Evolutionary conservation across 257 asterid genomes (phyloP).

Genomic region (Osmanthus fragrans): DNA sequence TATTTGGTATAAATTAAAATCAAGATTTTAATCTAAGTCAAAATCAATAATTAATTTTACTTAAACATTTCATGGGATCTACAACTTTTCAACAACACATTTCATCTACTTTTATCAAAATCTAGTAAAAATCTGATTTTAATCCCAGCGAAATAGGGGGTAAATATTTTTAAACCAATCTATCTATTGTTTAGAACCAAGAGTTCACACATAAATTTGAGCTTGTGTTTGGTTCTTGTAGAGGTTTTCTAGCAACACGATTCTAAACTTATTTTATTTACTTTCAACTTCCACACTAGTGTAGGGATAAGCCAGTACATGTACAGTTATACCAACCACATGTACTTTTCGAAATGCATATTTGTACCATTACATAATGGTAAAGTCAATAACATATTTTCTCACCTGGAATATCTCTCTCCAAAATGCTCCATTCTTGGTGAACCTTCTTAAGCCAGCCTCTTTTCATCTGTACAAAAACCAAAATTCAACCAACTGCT

Average conservation of each 20-base stretch:
- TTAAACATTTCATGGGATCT: no score
- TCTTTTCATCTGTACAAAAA: slow-evolving; percentile 53
- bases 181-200: background rate
- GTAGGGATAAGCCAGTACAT: no score
- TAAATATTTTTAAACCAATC: no score
- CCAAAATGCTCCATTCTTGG: slow-evolving; percentile 89
- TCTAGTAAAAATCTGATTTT: no score
- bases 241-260: background rate
- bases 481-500: slow-evolving; percentile 17
- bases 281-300: no score
- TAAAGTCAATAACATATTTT: slow-evolving; percentile 2
- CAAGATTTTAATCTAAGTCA: no score
- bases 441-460: slow-evolving; percentile 82
- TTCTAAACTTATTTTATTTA: background rate
- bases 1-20: no score
- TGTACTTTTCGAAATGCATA: background rate
- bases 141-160: no score
- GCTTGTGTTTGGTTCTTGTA: background rate
- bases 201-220: background rate
- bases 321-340: background rate
- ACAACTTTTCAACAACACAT: no score
- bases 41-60: no score
- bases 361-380: background rate
- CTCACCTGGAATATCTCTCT: slow-evolving; percentile 91
- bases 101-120: no score